Evolutionary conservation across 495 filamentous ascomycete genomes (phyloP), one percentile per base, ranked within the genome.

Genomic region (Penicillium egyptiacum): DNA sequence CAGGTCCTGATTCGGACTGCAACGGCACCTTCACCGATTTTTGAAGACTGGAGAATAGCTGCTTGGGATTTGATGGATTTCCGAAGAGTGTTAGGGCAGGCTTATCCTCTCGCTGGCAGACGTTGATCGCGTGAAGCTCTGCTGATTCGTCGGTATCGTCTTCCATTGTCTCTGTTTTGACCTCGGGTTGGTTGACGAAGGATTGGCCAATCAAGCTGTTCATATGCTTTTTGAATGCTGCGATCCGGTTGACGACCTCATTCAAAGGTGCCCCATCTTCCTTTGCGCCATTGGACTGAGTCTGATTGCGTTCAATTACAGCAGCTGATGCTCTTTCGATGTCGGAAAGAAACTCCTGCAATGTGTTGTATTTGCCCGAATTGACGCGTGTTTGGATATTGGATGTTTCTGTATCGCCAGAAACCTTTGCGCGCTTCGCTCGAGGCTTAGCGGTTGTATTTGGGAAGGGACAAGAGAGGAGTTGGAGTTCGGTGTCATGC

Each of bases 21-120:
- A 72, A 51, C 12, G 64, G 62, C 40, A 74, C 65, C 44, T 70
- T 71, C 50, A 69, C 59, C 4, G 81, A 74, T 57, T 82, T 81
- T 59, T 88, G 87, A 25, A 92, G 72, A 70, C 91, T 95, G 14
- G 91, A 91, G 70, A 91, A 96, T 16, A 96, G 77, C 52, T 93
- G 90, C 61, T 85, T 88, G 14, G 86, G 78, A 31, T 83, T 84
- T 28, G 83, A 81, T n/a, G 86, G 85, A 47, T 86, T 85, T 11
- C 75, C 73, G 51, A 83, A 87, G 1, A 94, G 75, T 0, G 88
- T 91, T 57, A 96, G 72, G 2, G 90, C 86, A 23, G 82, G 70
- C 43, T 81, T 81, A 33, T 80, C 81, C 35, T 76, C 72, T 16
- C 74, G 72, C 44, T 62, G 46, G 26, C 70, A 69, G 8, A 64